Conservation (phyloP, 2,329 filamentous ascomycete species). For the Trichoderma guizhouense region DNA sequence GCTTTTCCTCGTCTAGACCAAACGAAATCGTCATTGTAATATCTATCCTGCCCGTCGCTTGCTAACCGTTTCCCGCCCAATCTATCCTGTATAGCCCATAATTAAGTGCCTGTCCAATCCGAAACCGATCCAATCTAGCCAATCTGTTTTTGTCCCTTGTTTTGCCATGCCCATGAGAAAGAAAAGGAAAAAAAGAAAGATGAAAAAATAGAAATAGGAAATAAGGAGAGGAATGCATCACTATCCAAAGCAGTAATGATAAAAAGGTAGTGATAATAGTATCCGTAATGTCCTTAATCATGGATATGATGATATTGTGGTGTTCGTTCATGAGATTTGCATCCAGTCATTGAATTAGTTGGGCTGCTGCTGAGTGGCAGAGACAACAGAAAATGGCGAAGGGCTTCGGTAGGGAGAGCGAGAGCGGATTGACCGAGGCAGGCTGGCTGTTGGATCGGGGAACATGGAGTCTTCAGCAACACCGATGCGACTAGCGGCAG, state of each 20-base stretch:
- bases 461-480: conserved; percentile 36
- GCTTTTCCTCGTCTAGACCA: not conserved
- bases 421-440: conserved; percentile 5
- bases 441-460: conserved; percentile 24
- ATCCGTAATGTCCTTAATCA: conserved; percentile 1
- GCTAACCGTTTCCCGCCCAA: not conserved
- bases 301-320: not conserved
- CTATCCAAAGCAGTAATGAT: not conserved
- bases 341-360: not conserved
- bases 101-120: not conserved
- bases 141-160: not conserved
- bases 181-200: not conserved
- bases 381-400: conserved; percentile 11
- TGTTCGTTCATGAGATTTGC: not conserved
- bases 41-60: not conserved
- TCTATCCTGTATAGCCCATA: conserved; percentile 9
- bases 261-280: not conserved
- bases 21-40: not conserved
- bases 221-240: not conserved
- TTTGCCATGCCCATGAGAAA: not conserved
- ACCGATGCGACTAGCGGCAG: conserved; percentile 47
- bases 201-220: not conserved
- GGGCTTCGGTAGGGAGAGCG: conserved; percentile 15
- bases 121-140: not conserved
- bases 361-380: conserved; percentile 1